phyloP scores from a whole-genome alignment of 2,329 filamentous ascomycete species.

The Monilinia polystroma region DNA sequence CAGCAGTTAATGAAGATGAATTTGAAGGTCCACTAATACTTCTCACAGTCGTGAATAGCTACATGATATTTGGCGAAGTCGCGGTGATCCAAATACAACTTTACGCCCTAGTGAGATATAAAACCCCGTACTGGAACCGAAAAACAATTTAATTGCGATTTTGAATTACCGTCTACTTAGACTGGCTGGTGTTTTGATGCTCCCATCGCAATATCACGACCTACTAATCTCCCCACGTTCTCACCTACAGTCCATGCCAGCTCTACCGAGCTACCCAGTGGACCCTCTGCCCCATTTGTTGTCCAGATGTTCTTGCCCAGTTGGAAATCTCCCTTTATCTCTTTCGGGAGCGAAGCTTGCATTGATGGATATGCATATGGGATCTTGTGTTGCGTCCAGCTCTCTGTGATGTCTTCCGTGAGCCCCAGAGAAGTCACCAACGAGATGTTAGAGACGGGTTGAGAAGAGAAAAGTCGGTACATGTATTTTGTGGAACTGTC shows the following conservation, averaged over 20 bases:
- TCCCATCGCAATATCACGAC: not conserved
- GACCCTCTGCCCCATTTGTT: not conserved
- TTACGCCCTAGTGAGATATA: no score
- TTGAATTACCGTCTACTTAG: no score
- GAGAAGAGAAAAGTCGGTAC: constrained; percentile 1
- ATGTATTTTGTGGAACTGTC: not conserved
- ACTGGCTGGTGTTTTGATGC: not conserved
- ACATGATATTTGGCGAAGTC: no score
- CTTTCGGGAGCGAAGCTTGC: not conserved
- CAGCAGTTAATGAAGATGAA: no score
- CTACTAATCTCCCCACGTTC: constrained; percentile 1
- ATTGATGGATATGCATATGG: constrained; percentile 6
- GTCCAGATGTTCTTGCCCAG: constrained; percentile 7
- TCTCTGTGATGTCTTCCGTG: not conserved
- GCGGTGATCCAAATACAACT: no score
- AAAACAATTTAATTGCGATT: no score
- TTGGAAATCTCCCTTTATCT: not conserved
- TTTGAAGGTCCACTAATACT: no score
- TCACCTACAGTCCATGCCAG: not conserved
- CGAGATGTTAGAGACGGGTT: not conserved
- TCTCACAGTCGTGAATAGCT: no score
- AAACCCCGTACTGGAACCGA: no score
- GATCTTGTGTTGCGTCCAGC: not conserved
- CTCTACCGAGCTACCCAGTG: not conserved
- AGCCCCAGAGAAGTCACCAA: not conserved